Base-by-base conservation (phyloP, 805 yeast species). In the Teunomyces cretensis region DNA sequence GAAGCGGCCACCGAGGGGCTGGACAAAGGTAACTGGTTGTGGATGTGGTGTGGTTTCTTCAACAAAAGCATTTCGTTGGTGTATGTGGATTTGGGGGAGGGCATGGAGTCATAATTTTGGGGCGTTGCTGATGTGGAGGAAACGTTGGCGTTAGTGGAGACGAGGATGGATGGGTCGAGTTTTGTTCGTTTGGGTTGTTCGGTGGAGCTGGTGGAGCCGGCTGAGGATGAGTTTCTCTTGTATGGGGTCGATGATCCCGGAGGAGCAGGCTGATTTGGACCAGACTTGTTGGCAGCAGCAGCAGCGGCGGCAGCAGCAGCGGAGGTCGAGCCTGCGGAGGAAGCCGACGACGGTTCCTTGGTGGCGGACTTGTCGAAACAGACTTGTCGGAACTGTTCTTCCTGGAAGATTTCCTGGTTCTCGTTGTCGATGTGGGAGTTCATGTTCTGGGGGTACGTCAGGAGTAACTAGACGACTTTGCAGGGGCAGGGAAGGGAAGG, bases 401-500 rank as follows among this genome's bases (percentile, higher is more conserved):
- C 51, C 47, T 42, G 62, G 46, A 63, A 60, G 39, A 63, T 60
- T 45, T 64, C 67, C 43, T 61, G 58, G 46, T 62, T 62, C 15
- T 65, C 68, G 48, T 64, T 63, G 49, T 64, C 61, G 37, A 64
- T 56, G 42, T 62, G 67, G 35, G 68, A 62, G 43, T 62, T 57
- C 67, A 63, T 63, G n/a, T 26, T 26, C 12, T 8, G 28, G 28
- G 28, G 12, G 28, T 9, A 26, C 28, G 42, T 39, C 9, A 31
- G 35, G 35, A 31, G 19, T 9, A 6, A 6, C n/a, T 7, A 14
- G 14, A 31, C 12, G 35, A n/a, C 3, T 4, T 11, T 26, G 28
- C 12, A 9, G 12, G 28, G 28, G 12, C 5, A 26, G 28, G 28
- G 9, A 26, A 26, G 12, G 28, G 28, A 26, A 26, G 28, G 28